A percentile compares a stretch with the other conserved stretches of the same genome.
phyloP scores from a whole-genome alignment of 2,329 filamentous ascomycete genomes.

The Cordyceps farinosa region DNA sequence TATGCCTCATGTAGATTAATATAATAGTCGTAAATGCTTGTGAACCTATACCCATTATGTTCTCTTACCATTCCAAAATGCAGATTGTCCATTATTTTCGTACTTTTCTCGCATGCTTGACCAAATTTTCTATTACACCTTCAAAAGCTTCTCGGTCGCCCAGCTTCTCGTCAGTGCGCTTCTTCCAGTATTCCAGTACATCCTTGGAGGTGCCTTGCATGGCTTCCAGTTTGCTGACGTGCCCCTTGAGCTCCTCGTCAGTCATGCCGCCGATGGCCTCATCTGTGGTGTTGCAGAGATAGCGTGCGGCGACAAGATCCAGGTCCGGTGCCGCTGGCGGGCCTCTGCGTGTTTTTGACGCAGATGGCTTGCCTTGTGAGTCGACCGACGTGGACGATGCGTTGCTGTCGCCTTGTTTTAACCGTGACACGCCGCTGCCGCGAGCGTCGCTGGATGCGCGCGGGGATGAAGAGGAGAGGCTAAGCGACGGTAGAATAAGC shows the following conservation, averaged over 20 bases:
- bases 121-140: slow-evolving; percentile 93
- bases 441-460: slow-evolving; percentile 54
- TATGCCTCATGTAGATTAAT: slow-evolving; percentile 3
- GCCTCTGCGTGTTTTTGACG: slow-evolving; percentile 45
- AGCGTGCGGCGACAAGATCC: slow-evolving; percentile 72
- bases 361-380: slow-evolving; percentile 51
- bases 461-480: slow-evolving; percentile 55
- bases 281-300: slow-evolving; percentile 79
- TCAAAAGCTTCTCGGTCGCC: slow-evolving; percentile 93
- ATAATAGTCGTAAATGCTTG: slow-evolving; percentile 1
- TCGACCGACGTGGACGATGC: slow-evolving; percentile 57
- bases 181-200: slow-evolving; percentile 84
- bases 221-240: slow-evolving; percentile 65
- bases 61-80: not conserved
- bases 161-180: slow-evolving; percentile 78
- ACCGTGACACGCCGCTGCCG: slow-evolving; percentile 37
- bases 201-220: slow-evolving; percentile 70
- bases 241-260: slow-evolving; percentile 67
- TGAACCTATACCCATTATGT: slow-evolving; percentile 10
- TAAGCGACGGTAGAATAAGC: slow-evolving; percentile 85
- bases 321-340: slow-evolving; percentile 69
- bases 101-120: slow-evolving; percentile 83
- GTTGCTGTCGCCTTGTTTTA: slow-evolving; percentile 48
- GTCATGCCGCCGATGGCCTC: slow-evolving; percentile 79
- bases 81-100: slow-evolving; percentile 55